Evolutionary conservation across 441 rosid species (phyloP).

Genomic region (Bruguiera hainesii): DNA sequence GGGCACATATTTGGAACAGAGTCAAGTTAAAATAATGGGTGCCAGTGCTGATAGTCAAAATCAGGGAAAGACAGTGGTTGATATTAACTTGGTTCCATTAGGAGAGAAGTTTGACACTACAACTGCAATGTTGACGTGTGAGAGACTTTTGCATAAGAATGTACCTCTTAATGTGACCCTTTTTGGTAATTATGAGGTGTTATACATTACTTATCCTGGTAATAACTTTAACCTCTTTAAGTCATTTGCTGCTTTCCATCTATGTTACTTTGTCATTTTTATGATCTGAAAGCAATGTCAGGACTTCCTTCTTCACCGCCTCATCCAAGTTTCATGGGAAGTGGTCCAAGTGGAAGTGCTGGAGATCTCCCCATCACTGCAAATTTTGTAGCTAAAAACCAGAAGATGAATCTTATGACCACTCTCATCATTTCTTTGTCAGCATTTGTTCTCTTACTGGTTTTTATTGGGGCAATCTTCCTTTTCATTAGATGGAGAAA

Average conservation of each 20-base stretch:
- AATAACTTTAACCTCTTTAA: slow-evolving; percentile 21
- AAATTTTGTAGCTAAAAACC: slow-evolving; percentile 54
- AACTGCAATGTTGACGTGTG: slow-evolving; percentile 74
- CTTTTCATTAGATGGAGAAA: slow-evolving; percentile 70
- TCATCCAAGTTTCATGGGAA: slow-evolving; percentile 40
- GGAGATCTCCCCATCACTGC: slow-evolving; percentile 74
- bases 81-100: slow-evolving; percentile 87
- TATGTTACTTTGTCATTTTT: slow-evolving; percentile 15
- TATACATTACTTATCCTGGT: slow-evolving; percentile 84
- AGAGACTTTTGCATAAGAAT: slow-evolving; percentile 66
- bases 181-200: slow-evolving; percentile 78
- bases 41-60: slow-evolving; percentile 85
- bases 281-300: slow-evolving; percentile 31
- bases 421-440: slow-evolving; percentile 70
- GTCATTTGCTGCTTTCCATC: slow-evolving; percentile 14
- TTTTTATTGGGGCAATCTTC: slow-evolving; percentile 65
- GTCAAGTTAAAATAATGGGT: slow-evolving; percentile 98
- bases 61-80: slow-evolving; percentile 82
- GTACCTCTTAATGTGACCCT: slow-evolving; percentile 68
- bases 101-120: slow-evolving; percentile 98
- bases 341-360: slow-evolving; percentile 59
- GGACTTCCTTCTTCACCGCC: slow-evolving; percentile 88
- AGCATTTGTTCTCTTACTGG: slow-evolving; percentile 67
- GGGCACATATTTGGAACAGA: slow-evolving; percentile 86
- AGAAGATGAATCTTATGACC: slow-evolving; percentile 67